Base-by-base conservation (phyloP, 257 asterid species). In the Ligustrum vulgare region DNA sequence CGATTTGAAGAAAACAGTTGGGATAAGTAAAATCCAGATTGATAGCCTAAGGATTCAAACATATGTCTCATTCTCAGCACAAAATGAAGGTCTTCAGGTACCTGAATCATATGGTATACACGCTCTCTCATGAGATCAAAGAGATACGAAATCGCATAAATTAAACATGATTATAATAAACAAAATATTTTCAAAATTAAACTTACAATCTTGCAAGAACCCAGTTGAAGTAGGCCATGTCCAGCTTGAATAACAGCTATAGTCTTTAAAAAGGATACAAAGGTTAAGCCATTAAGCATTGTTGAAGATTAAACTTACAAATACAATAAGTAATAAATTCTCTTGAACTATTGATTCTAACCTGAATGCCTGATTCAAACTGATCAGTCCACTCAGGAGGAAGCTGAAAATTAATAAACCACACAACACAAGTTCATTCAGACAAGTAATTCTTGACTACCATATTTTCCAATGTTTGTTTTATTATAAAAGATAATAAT, bases 201-300 rank as follows among this genome's bases (percentile, higher is more conserved):
- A 86, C 97, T 89, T 86, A 95, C 99, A 84, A 89, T 95, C 86
- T 95, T 93, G 96, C 97, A 95, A 58, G 99, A 95, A 71, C 99
- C 99, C 56, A 94, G 92, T 85, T 94, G 99, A 76, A 94, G 84
- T 58, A 94, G 93, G 74, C 99, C 99, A 81, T 92, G 98, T 20
- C 99, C 99, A 80, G 99, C 99, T 90, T 94, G 99, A 82, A 94
- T 91, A 66, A 94, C 99, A 81, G 99, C 99, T 78, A 94, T 94
- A 65, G 98, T 92, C 98, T 94, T 36, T 37, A 34, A 71, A 18
- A 12, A 39, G 33, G 60, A 18, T 34, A 45, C 43, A 23, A 31
- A 63, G 66, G 33, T 4, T 10, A 22, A 20, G 45, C 11, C 43
- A 51, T 15, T 56, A 16, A 36, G 15, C 11, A 54, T 1, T 8